These are phyloP conservation scores for Fusarium sp. DNA, from an alignment of 2,329 filamentous ascomycete genomes.

Conservation along the genomic window DNA sequence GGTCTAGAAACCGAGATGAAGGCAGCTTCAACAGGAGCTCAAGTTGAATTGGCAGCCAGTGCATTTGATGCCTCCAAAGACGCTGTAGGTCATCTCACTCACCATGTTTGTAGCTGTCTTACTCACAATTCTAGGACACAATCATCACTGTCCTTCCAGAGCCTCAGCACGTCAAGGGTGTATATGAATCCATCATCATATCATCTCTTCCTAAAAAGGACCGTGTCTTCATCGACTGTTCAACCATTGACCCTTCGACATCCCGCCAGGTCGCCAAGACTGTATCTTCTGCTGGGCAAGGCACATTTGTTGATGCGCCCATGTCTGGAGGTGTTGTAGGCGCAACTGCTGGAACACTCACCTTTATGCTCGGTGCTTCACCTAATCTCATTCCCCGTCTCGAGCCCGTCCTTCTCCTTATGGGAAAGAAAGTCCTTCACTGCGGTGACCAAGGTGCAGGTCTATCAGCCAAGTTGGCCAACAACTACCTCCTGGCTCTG, in stretches of 20 bases:
- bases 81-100: conserved; percentile 58
- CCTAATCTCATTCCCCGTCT: conserved; percentile 70
- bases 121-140: conserved; percentile 70
- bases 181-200: conserved; percentile 81
- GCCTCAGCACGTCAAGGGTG: conserved; percentile 85
- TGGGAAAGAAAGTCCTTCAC: conserved; percentile 89
- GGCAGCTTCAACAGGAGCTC: conserved; percentile 58
- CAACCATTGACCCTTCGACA: conserved; percentile 92
- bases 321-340: conserved; percentile 98
- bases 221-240: conserved; percentile 93
- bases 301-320: conserved; percentile 90
- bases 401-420: conserved; percentile 77
- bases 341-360: conserved; percentile 85
- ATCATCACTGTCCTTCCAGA: conserved; percentile 92
- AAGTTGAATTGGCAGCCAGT: conserved; percentile 58
- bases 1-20: conserved; percentile 62
- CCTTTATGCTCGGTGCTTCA: conserved; percentile 91
- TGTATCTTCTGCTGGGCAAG: conserved; percentile 72
- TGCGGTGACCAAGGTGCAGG: conserved; percentile 88
- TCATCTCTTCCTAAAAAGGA: conserved; percentile 63
- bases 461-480: conserved; percentile 91
- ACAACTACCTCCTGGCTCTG: conserved; percentile 95
- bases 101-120: neutral
- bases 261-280: conserved; percentile 81
- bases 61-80: conserved; percentile 63